Base-by-base conservation (phyloP, 2,329 filamentous ascomycete genomes). In the Ceratocystis ficicola region DNA sequence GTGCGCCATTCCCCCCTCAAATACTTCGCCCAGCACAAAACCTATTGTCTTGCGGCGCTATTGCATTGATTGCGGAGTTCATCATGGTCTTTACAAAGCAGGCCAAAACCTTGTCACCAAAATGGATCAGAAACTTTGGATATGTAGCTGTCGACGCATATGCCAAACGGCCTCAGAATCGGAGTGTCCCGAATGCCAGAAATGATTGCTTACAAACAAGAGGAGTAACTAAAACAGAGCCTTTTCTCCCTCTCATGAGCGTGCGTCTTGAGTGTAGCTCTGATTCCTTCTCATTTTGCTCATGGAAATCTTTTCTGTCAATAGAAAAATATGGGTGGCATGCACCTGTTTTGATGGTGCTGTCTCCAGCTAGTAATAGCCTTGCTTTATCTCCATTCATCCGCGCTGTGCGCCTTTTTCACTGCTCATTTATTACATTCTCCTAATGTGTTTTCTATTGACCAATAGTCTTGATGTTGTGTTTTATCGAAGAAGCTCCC, bases 61-160 rank as follows among this genome's bases (percentile, higher is more conserved):
- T 68, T 78, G 76, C 68, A 75, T 78, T 63, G 74, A 74, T 22
- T 78, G 76, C 59, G 76, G 76, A n/a, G 73, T 78, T 59, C 70
- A 70, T 28, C 69, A 72, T 25, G 76, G 75, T 1, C 69, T 78
- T 6, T 74, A 78, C 63, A 72, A 70, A 2, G 73, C 76, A 1
- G 74, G 72, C 44, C 75, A 77, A 69, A 73, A 73, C 46, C 68
- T 78, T 22, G 73, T 72, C 8, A 77, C 76, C 7, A 74, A 74
- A 67, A 73, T 73, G 1, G 73, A 74, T 0, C 73, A 74, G 60
- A 73, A 75, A 63, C 72, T 77, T 17, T 78, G 76, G 76, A 72
- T 78, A 7, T 78, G 76, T 69, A 71, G 69, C 15, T 78, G 76
- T 67, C 72, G 72, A 22, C 70, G 69, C 57, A 72, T 77, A 20